Percentiles rank a stretch among this genome's conserved stretches.
Conservation (phyloP, 2,329 filamentous ascomycete species). For the Alternaria incomplexa region DNA sequence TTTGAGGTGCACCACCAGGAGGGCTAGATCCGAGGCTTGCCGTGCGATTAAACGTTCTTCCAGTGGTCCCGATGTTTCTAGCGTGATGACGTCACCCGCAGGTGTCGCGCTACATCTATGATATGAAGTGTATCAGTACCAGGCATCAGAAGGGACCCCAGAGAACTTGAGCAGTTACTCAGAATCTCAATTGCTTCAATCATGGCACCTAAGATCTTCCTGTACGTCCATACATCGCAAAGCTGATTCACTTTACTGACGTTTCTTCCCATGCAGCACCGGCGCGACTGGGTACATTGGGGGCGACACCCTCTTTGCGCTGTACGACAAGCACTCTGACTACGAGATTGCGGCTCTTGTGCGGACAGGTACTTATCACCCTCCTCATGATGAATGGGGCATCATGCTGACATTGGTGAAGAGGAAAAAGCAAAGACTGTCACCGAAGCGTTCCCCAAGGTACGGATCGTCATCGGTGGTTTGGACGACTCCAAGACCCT, state of each 20-base stretch:
- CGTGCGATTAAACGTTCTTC: slow-evolving; percentile 2
- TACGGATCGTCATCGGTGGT: slow-evolving; percentile 57
- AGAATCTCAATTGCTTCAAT: background rate
- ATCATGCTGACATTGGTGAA: slow-evolving; percentile 17
- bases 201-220: slow-evolving; percentile 34
- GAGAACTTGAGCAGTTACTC: no score
- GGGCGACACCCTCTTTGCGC: slow-evolving; percentile 52
- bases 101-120: background rate
- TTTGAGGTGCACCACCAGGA: background rate
- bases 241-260: background rate
- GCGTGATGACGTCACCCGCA: slow-evolving; percentile 1
- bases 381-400: background rate
- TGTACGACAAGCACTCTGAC: slow-evolving; percentile 54
- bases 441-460: slow-evolving; percentile 52
- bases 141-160: background rate
- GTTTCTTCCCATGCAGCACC: slow-evolving; percentile 16
- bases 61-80: background rate
- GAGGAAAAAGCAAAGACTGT: slow-evolving; percentile 53
- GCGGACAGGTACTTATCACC: slow-evolving; percentile 27
- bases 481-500: slow-evolving; percentile 55
- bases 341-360: slow-evolving; percentile 55
- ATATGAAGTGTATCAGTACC: background rate
- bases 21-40: background rate
- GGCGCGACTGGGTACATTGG: slow-evolving; percentile 41
- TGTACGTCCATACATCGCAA: slow-evolving; percentile 13